Evolutionary conservation across 768 basidiomycete species (phyloP), one percentile per base, ranked within the genome.

Genomic region (Cystofilobasidium bisporidii): DNA sequence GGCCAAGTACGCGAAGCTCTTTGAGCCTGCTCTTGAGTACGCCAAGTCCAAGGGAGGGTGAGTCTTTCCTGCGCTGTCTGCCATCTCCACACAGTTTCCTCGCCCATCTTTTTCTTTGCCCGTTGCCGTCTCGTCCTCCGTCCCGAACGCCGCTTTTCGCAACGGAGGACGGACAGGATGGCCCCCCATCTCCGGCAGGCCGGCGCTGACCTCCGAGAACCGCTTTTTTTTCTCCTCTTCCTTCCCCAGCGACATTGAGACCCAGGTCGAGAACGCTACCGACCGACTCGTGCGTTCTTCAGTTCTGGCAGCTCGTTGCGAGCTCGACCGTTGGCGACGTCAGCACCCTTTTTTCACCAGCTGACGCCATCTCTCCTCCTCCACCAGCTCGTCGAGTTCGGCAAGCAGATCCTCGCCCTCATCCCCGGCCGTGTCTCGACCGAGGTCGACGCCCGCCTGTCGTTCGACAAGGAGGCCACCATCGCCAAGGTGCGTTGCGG

Each of bases 371-470:
- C 30, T 9, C 45, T n/a, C n/a, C 18, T 38, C 12, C 55, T 22
- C 32, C 69, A 65, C 33, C 75, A 94, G 91, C 86, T 99, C 71
- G 90, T 98, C 74, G 94, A 91, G 79, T 99, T 99, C 80, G 96
- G 96, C 72, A 89, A 86, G 78, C 92, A 87, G 81, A 97, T 99
- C 75, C 83, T 98, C 61, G 80, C 81, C 70, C 91, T 99, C 80
- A 91, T 99, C 74, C 96, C 96, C 64, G 96, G 96, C 69, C 89
- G 96, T 78, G 94, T 99, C 70, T 99, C 96, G 53, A 98, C 96
- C 71, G 96, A 99, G 79, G 93, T 99, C 72, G 96, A 99, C 78
- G 96, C 96, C 60, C 87, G 89, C 72, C 85, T 98, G 66, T 98
- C 94, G 70, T 97, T 96, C 79, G 89, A 97, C 81, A 97, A 89